Evolutionary conservation across 2,329 filamentous ascomycete genomes (phyloP), one percentile per base, ranked within the genome.

Genomic region (Diaporthe amygdali): DNA sequence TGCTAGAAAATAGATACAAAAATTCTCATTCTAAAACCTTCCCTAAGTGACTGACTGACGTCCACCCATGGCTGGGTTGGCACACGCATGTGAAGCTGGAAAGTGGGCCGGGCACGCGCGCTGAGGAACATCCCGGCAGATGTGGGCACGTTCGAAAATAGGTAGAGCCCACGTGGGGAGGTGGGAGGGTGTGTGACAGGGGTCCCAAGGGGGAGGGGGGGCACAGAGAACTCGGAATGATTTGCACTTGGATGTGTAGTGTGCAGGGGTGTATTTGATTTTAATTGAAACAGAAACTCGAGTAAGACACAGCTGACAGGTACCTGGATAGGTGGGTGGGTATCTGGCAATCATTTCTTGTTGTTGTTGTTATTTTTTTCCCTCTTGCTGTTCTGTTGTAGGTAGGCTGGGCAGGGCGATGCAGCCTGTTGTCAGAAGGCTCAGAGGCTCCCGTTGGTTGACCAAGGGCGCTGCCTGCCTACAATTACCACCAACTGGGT

Each of bases 91-190:
- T 32, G 27, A 63, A 63, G 27, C 55, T 41, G 59, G 41, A 27
- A 47, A 30, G 59, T 47, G 59, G 59, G 41, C 41, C 20, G 41
- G 2, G 27, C 25, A 22, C 27, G 30, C 59, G 44, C 59, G 59
- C 41, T 59, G 30, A 64, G 30, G 41, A n/a, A 1, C 20, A 34
- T 30, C 56, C 59, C 30, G 14, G 41, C n/a, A 49, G 41, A n/a
- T 49, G 20, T 61, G 14, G 59, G 41, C 10, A 32, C 27, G 30
- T 41, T 64, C 59, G 59, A 64, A 64, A 64, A 64, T 64, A 64
- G 59, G 59, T 30, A 64, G 41, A 47, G 56, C 59, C 59, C 59
- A 64, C 59, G 59, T 64, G 59, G 56, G 56, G 41, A 47, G 56
- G 56, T 61, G 56, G 34, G 8, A 30, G 55, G 17, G 55, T 27